These are phyloP conservation scores for Phoenix dactylifera DNA, from an alignment of 176 grass and related monocot genomes.

Conservation along the genomic window DNA sequence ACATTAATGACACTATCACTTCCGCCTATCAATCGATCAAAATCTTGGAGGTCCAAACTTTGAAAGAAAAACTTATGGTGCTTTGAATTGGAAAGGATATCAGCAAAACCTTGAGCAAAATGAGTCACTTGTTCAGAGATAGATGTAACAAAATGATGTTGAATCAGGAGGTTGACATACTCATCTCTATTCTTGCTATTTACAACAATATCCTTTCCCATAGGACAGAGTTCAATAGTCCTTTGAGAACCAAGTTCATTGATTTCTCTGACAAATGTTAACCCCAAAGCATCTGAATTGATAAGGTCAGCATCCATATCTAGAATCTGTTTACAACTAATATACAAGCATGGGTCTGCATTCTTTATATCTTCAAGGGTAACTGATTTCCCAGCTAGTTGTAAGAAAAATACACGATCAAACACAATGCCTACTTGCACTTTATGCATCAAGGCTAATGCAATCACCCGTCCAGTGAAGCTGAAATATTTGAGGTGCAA, in stretches of 20 bases:
- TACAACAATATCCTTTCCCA: slow-evolving; percentile 72
- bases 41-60: slow-evolving; percentile 77
- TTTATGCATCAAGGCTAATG: slow-evolving; percentile 92
- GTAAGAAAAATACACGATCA: slow-evolving; percentile 71
- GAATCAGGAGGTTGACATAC: slow-evolving; percentile 83
- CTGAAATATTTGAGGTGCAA: slow-evolving; percentile 85
- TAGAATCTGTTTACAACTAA: slow-evolving; percentile 78
- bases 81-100: slow-evolving; percentile 55
- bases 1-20: slow-evolving; percentile 44
- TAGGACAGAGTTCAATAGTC: slow-evolving; percentile 67
- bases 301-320: slow-evolving; percentile 76
- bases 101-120: slow-evolving; percentile 75
- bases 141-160: slow-evolving; percentile 76
- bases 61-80: slow-evolving; percentile 63
- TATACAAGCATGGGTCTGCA: slow-evolving; percentile 73
- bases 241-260: slow-evolving; percentile 61
- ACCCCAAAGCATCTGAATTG: slow-evolving; percentile 54
- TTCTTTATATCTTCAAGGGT: slow-evolving; percentile 75
- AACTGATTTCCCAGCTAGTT: slow-evolving; percentile 73
- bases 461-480: slow-evolving; percentile 87
- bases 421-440: slow-evolving; percentile 89
- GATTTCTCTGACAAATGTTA: slow-evolving; percentile 78
- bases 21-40: slow-evolving; percentile 77
- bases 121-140: slow-evolving; percentile 57
- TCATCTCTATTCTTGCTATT: slow-evolving; percentile 69